Percentiles rank a stretch among this genome's conserved stretches.
Conservation (phyloP, 371 early-diverging fungal species). For the Mortierella sp. region DNA sequence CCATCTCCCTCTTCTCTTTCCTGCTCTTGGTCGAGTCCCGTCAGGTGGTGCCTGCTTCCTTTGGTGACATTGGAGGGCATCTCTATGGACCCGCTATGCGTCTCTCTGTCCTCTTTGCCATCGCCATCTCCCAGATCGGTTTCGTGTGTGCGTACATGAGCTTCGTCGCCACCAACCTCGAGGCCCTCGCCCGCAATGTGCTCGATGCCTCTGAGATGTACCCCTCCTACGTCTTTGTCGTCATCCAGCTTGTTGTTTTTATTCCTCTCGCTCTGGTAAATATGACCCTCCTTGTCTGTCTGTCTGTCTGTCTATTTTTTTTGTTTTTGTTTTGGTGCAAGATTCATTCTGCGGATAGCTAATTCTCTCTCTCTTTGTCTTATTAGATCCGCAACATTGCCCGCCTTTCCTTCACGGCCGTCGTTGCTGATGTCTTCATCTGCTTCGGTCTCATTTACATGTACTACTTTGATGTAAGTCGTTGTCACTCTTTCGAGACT, state of each 20-base stretch:
- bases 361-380: background rate
- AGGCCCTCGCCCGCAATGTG: constrained; percentile 74
- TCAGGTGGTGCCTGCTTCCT: constrained; percentile 70
- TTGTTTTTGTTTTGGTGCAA: background rate
- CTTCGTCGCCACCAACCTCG: constrained; percentile 88
- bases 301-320: no score
- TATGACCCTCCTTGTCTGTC: background rate
- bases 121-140: constrained; percentile 88
- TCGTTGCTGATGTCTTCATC: constrained; percentile 90
- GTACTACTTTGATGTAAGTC: constrained; percentile 77
- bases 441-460: constrained; percentile 84
- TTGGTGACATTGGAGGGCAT: constrained; percentile 81
- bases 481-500: constrained; percentile 57
- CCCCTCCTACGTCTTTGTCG: constrained; percentile 69
- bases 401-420: constrained; percentile 81
- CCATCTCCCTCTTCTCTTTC: constrained; percentile 73
- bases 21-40: constrained; percentile 73
- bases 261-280: constrained; percentile 80
- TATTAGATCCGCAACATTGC: constrained; percentile 81
- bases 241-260: constrained; percentile 82
- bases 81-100: constrained; percentile 83
- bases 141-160: constrained; percentile 92
- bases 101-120: constrained; percentile 79
- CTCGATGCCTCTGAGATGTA: constrained; percentile 70
- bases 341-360: background rate